phyloP scores from a whole-genome alignment of 768 basidiomycete genomes.

The Lactarius psammicola region DNA sequence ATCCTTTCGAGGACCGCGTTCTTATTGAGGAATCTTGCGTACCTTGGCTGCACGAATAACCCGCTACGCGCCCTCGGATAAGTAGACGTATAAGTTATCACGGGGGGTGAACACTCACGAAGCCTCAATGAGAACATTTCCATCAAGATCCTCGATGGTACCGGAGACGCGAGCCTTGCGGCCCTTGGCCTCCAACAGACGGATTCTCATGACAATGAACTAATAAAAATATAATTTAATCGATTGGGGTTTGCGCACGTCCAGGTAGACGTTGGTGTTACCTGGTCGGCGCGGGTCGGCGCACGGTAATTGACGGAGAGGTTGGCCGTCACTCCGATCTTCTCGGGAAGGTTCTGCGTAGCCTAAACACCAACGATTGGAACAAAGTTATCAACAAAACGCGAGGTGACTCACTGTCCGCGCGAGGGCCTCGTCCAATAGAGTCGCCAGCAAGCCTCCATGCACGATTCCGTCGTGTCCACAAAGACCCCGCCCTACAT shows the following conservation, averaged over 20 bases:
- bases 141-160: conserved; percentile 75
- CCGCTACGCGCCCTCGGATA: conserved; percentile 46
- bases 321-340: conserved; percentile 90
- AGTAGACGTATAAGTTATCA: conserved; percentile 8
- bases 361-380: conserved; percentile 50
- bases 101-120: conserved; percentile 49
- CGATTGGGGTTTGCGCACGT: background rate
- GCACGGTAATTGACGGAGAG: conserved; percentile 79
- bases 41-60: conserved; percentile 85
- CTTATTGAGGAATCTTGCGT: conserved; percentile 72
- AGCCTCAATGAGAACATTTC: conserved; percentile 79
- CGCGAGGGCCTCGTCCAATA: conserved; percentile 83
- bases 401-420: conserved; percentile 58
- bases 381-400: background rate
- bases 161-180: conserved; percentile 75
- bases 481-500: conserved; percentile 84
- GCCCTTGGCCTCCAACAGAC: conserved; percentile 64
- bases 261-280: conserved; percentile 31
- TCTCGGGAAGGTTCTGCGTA: conserved; percentile 78
- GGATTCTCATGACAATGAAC: conserved; percentile 82
- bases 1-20: conserved; percentile 59
- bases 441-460: conserved; percentile 86
- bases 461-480: conserved; percentile 95
- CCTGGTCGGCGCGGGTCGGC: conserved; percentile 88
- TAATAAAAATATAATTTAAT: conserved; percentile 35